These are phyloP conservation scores for Eruca vesicaria DNA, from an alignment of 441 rosid genomes.

Conservation along the genomic window DNA sequence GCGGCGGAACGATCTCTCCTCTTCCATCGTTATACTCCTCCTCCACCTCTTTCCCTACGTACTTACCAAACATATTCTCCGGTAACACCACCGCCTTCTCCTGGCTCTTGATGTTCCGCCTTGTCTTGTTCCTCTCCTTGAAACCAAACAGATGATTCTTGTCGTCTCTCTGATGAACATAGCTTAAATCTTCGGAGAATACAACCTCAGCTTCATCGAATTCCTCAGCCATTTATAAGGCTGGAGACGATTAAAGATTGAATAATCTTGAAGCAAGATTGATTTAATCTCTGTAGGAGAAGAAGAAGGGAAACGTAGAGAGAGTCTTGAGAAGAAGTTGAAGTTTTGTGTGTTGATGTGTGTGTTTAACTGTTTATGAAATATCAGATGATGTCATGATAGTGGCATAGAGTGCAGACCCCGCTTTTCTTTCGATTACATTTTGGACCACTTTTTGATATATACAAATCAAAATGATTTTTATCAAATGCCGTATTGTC, in stretches of 20 bases:
- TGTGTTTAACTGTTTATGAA: neutral
- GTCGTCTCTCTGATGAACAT: neutral
- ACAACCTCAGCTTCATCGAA: conserved; percentile 6
- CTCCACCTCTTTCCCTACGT: neutral
- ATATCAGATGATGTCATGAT: neutral
- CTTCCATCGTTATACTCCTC: neutral
- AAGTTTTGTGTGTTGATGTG: neutral
- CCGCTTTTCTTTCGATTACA: neutral
- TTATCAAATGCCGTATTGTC: too few relatives aligned
- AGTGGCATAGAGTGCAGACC: conserved; percentile 13
- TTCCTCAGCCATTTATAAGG: conserved; percentile 1
- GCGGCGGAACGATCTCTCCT: conserved; percentile 4
- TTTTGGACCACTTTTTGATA: neutral
- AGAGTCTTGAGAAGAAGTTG: conserved; percentile 15
- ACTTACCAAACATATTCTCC: neutral
- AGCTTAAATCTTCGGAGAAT: neutral
- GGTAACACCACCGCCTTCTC: neutral
- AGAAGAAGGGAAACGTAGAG: neutral
- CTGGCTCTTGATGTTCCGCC: neutral
- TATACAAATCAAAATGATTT: too few relatives aligned
- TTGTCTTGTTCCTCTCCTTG: neutral
- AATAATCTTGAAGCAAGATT: neutral
- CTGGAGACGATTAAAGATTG: too few relatives aligned
- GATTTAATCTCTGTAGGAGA: neutral
- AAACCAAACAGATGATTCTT: neutral